A percentile compares a stretch with the other conserved stretches of the same genome.
These are phyloP conservation scores for Calonectria naviculata DNA, from an alignment of 2,329 filamentous ascomycete genomes.

Conservation along the genomic window DNA sequence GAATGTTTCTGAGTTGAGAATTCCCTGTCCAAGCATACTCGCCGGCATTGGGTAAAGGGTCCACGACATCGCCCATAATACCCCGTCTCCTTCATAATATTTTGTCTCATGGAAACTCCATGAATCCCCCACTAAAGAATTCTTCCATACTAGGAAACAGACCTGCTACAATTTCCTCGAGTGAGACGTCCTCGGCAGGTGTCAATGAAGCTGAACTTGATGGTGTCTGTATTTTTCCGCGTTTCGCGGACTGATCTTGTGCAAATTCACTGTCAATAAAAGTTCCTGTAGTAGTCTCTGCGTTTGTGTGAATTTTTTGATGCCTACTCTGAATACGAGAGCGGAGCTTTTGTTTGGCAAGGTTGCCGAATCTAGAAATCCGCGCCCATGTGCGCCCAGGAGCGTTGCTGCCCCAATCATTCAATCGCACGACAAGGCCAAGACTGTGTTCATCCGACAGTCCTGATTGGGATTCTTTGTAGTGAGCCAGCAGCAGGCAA, in stretches of 20 bases:
- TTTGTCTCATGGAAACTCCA: background rate
- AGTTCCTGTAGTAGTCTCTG: background rate
- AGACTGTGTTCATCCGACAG: background rate
- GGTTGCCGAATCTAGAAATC: background rate
- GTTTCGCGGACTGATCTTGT: too few relatives aligned
- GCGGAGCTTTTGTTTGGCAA: conserved; percentile 1
- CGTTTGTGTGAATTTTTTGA: background rate
- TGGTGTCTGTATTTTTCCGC: background rate
- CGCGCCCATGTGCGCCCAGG: conserved; percentile 1
- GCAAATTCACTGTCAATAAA: background rate
- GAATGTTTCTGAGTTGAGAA: too few relatives aligned
- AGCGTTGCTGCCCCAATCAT: conserved; percentile 3
- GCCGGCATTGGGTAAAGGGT: too few relatives aligned
- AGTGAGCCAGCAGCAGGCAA: background rate
- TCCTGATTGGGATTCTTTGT: background rate
- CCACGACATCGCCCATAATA: too few relatives aligned
- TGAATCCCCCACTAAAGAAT: background rate
- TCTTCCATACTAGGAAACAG: background rate
- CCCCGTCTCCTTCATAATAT: too few relatives aligned
- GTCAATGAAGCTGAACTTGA: background rate
- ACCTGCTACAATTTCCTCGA: background rate
- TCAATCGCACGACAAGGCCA: background rate
- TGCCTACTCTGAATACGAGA: background rate
- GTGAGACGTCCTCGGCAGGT: background rate
- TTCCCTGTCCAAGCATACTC: too few relatives aligned